Conservation (phyloP, 805 yeast species). For the Saccharomycopsis fibuligera region DNA sequence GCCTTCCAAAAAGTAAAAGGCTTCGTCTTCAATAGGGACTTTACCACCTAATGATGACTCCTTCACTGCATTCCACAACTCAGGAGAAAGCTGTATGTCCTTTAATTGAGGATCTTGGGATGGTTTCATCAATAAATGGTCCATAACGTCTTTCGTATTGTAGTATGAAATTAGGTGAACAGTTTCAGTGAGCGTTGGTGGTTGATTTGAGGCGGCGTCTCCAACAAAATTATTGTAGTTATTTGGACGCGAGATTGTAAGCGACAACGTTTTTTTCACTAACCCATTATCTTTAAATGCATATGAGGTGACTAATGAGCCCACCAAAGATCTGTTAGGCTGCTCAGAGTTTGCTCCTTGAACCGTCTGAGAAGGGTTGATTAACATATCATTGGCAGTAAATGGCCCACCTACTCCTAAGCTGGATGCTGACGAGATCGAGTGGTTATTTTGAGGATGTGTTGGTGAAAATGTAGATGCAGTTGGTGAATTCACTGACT, state of each 20-base stretch:
- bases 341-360: too few relatives aligned
- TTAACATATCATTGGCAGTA: background rate
- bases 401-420: background rate
- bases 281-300: conserved; percentile 68
- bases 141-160: conserved; percentile 63
- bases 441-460: conserved; percentile 5
- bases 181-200: conserved; percentile 32
- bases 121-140: conserved; percentile 52
- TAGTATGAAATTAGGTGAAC: conserved; percentile 78
- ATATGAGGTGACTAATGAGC: conserved; percentile 52
- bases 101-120: conserved; percentile 44
- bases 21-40: conserved; percentile 41
- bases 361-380: background rate
- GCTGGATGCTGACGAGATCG: conserved; percentile 1
- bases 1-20: conserved; percentile 38
- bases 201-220: background rate
- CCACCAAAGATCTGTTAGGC: conserved; percentile 40
- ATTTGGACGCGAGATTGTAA: conserved; percentile 38
- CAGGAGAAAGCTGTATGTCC: conserved; percentile 40
- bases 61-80: conserved; percentile 50
- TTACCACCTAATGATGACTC: conserved; percentile 56
- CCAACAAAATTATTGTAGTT: background rate
- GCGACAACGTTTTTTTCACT: conserved; percentile 74
- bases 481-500: conserved; percentile 7
- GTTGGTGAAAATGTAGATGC: conserved; percentile 5